Evolutionary conservation across 805 yeast species (phyloP).

Genomic region (Sugiyamaella marilandica): DNA sequence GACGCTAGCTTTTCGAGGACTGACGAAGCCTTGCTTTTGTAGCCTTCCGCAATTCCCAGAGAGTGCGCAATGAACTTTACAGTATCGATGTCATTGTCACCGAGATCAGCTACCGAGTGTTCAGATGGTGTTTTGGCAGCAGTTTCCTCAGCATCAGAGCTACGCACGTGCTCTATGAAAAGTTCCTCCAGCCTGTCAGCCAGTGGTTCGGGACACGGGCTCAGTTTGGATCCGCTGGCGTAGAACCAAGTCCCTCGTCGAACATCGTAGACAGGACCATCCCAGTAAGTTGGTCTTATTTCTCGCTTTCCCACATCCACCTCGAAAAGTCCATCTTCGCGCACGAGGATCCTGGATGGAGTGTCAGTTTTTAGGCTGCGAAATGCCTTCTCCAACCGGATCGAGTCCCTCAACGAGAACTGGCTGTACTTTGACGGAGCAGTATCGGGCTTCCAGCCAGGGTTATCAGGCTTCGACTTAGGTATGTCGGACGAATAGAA

Average conservation of each 20-base stretch:
- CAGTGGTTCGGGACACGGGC: constrained; percentile 48
- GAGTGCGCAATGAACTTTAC: constrained; percentile 5
- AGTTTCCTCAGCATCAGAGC: not conserved
- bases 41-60: not conserved
- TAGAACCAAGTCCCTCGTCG: constrained; percentile 84
- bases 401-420: constrained; percentile 61
- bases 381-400: constrained; percentile 51
- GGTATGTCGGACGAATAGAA: constrained; percentile 82
- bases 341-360: constrained; percentile 48
- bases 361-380: constrained; percentile 22
- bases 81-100: constrained; percentile 27
- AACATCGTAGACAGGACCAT: constrained; percentile 78
- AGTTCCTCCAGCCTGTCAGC: constrained; percentile 58
- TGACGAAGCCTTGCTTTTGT: not conserved
- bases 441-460: constrained; percentile 45
- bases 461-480: constrained; percentile 57
- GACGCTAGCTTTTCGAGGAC: constrained; percentile 4
- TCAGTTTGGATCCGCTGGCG: constrained; percentile 38
- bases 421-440: constrained; percentile 56
- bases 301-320: constrained; percentile 56
- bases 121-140: not conserved
- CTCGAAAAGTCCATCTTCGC: constrained; percentile 73
- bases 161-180: constrained; percentile 24
- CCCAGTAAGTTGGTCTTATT: constrained; percentile 76
- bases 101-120: not conserved